Percentiles rank a stretch among this genome's conserved stretches.
These are phyloP conservation scores for Chenopodium berlandieri DNA, from an alignment of 148 eudicot species.

Conservation along the genomic window DNA sequence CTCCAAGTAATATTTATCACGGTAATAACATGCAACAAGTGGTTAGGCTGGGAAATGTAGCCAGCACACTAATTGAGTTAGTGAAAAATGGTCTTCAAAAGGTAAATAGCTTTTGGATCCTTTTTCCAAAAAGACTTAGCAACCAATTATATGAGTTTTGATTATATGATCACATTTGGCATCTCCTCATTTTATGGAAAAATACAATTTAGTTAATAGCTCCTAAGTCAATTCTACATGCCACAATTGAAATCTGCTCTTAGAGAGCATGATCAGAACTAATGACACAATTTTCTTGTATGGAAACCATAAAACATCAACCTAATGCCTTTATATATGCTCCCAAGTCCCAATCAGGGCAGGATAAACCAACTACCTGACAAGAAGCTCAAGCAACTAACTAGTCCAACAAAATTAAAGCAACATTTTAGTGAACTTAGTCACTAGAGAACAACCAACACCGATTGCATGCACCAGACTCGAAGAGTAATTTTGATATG, in stretches of 20 bases:
- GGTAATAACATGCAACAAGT: conserved; percentile 3
- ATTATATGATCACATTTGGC: not conserved
- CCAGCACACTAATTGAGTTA: too few relatives aligned
- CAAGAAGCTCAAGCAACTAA: not conserved
- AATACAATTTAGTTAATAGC: not conserved
- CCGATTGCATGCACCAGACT: not conserved
- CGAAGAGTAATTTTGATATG: not conserved
- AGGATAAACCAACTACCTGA: not conserved
- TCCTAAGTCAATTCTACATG: not conserved
- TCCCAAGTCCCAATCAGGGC: not conserved
- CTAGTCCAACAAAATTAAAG: not conserved
- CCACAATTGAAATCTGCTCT: not conserved
- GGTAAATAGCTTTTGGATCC: not conserved
- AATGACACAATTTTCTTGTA: not conserved
- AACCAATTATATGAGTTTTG: not conserved
- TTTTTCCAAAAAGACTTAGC: not conserved
- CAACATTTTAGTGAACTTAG: too few relatives aligned
- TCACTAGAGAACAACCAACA: not conserved
- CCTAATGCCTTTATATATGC: not conserved
- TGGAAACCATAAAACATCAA: not conserved
- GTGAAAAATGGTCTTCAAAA: too few relatives aligned
- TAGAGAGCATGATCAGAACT: not conserved
- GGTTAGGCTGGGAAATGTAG: not conserved
- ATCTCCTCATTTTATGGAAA: not conserved
- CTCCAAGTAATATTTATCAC: not conserved